Base-by-base conservation (phyloP, 139 green algal species). In the Parachlorella kessleri region DNA sequence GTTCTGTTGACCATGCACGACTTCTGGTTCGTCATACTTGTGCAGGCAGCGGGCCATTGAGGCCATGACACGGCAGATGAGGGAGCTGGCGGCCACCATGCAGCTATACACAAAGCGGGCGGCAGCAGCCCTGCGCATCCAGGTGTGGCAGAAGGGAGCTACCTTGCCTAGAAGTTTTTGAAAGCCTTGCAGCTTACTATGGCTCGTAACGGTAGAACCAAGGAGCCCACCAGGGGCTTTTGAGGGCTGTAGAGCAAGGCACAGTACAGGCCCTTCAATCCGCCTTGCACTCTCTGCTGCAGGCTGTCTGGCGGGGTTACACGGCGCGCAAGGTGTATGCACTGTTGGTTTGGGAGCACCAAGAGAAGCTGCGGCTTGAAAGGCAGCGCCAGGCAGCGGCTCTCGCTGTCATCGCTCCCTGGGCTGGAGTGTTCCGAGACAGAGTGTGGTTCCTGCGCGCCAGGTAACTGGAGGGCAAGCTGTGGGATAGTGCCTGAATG, bases 351-450 rank as follows among this genome's bases (percentile, higher is more conserved):
- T 39, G 32, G 5, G 79, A 33, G 26, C 65, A 53, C 42, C 32
- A 36, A 6, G 76, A 72, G 35, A 24, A 21, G 39, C 67, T 81
- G 63, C 73, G 81, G 66, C 65, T 63, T 54, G 69, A 76, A 48
- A 66, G 28, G 18, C 42, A 66, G 41, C 71, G 37, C 2, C 70
- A 76, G 39, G 73, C 63, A 36, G 83, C 69, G 24, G 85, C 85
- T 10, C 67, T 80, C 36, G 73, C 65, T 2, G 75, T 89, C 24
- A 89, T 90, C 35, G 55, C 75, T 6, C 76, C 79, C 41, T 90
- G 83, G 83, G 79, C 66, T 10, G 10, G 2, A 6, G 55, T 64
- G 1, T 89, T 89, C 74, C 28, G 35, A 1, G 79, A 70, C 0
- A 69, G 85, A 1, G 4, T 10, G 10, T 78, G 73, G 55, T 89